Evolutionary conservation across 176 grass and related monocot species (phyloP).

Genomic region (Ensete glaucum): DNA sequence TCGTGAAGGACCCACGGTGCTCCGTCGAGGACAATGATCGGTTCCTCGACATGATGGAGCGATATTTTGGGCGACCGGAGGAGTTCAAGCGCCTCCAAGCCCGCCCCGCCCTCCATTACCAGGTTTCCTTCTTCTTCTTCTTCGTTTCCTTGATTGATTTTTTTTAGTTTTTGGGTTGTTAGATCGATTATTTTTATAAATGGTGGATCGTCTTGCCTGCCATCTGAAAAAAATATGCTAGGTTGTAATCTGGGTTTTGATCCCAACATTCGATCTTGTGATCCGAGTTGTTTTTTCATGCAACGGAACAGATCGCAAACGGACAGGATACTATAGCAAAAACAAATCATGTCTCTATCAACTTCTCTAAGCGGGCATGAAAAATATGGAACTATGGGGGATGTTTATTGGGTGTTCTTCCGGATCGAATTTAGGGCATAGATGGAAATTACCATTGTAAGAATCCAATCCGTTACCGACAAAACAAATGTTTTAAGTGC

Average conservation of each 20-base stretch:
- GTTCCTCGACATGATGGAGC: conserved; percentile 91
- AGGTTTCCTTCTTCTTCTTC: conserved; percentile 33
- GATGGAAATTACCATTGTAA: no score
- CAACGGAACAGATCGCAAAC: no score
- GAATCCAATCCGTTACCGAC: no score
- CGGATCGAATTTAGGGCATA: no score
- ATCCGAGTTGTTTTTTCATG: not conserved
- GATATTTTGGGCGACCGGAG: conserved; percentile 70
- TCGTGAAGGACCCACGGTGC: conserved; percentile 92
- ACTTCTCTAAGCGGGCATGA: no score
- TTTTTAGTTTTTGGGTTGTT: no score
- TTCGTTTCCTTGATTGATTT: not conserved
- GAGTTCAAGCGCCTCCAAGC: conserved; percentile 85
- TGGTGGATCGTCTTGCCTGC: not conserved
- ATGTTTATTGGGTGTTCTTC: no score
- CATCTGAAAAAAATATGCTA: not conserved
- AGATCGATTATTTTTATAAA: not conserved
- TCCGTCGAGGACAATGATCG: conserved; percentile 78
- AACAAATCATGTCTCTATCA: no score
- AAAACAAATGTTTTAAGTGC: no score
- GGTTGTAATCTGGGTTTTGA: not conserved
- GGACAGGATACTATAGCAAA: no score
- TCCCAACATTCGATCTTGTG: not conserved
- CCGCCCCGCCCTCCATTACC: conserved; percentile 83
- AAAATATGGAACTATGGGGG: no score